Base-by-base conservation (phyloP, 139 green algal species). In the Picochlorum sp. region DNA sequence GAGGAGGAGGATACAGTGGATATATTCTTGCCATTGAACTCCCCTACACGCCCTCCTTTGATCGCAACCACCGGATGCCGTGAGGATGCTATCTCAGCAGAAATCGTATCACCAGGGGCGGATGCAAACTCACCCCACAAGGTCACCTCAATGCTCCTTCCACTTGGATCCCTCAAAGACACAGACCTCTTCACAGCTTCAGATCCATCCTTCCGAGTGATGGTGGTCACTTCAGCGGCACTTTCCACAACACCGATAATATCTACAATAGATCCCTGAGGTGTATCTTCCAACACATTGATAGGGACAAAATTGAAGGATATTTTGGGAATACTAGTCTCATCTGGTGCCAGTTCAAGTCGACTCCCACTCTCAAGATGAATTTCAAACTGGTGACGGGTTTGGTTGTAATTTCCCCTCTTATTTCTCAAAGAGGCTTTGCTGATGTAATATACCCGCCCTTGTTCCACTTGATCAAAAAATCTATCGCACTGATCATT, bases 1-100 rank as follows among this genome's bases (percentile, higher is more conserved):
- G 51, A 55, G 34, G 71, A 88, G 28, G 73, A 84, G 50, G 60
- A 71, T 24, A 90, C 45, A 4, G 88, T 91, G 6, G 82, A 82
- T 34, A 99, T 72, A 28, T 73, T 95, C 63, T 87, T 90, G 62
- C 94, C 94, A 62, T 94, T 93, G 80, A 90, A 99, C 60, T 98
- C 92, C 0, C 94, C 93, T 8, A 98, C 78, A 3, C 88, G 72
- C 0, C 73, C 83, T 8, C 50, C 75, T 80, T 97, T 97, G 26
- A 89, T 38, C 0, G 86, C 89, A 24, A 98, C 38, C 7, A 98
- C 69, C 3, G 92, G 92, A 18, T 81, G 76, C 13, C 26, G 9
- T 52, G 71, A 38, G 2, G 37, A 15, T 64, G 66, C 21, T 45
- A 74, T 6, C 6, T 18, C 38, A 37, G 45, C 30, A 34, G 24